These are phyloP conservation scores for Panicum miliaceum DNA, from an alignment of 176 grass and related monocot genomes.

Conservation along the genomic window DNA sequence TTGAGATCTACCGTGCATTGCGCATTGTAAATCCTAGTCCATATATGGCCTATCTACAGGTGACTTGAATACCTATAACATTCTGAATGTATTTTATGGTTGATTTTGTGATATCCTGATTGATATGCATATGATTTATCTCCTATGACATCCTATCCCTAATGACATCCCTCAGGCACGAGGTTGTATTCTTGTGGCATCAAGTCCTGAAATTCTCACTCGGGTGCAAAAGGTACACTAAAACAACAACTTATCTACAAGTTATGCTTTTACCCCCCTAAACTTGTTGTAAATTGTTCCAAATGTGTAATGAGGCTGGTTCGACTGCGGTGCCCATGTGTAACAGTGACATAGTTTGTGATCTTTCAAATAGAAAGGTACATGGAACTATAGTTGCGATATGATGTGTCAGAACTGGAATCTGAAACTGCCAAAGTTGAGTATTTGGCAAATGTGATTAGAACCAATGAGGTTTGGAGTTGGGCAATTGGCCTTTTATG, in stretches of 20 bases:
- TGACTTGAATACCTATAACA: constrained; percentile 30
- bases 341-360: background rate
- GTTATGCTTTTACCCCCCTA: background rate
- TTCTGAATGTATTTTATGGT: constrained; percentile 1
- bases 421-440: background rate
- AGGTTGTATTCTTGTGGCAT: constrained; percentile 76
- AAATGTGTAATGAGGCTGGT: background rate
- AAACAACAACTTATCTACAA: background rate
- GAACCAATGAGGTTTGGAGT: background rate
- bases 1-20: constrained; percentile 91
- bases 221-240: constrained; percentile 68
- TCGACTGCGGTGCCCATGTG: background rate
- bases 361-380: background rate
- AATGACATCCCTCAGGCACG: constrained; percentile 48
- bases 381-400: constrained; percentile 2
- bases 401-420: background rate
- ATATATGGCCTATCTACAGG: constrained; percentile 93
- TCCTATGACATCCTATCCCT: background rate
- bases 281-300: background rate
- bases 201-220: constrained; percentile 94
- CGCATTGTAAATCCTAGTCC: constrained; percentile 93
- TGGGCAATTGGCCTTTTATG: background rate
- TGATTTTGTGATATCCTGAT: constrained; percentile 9
- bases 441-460: background rate
- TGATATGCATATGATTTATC: background rate